A percentile compares a stretch with the other conserved stretches of the same genome.
phyloP scores from a whole-genome alignment of 2,329 filamentous ascomycete species.

The Teratosphaeria viscida region DNA sequence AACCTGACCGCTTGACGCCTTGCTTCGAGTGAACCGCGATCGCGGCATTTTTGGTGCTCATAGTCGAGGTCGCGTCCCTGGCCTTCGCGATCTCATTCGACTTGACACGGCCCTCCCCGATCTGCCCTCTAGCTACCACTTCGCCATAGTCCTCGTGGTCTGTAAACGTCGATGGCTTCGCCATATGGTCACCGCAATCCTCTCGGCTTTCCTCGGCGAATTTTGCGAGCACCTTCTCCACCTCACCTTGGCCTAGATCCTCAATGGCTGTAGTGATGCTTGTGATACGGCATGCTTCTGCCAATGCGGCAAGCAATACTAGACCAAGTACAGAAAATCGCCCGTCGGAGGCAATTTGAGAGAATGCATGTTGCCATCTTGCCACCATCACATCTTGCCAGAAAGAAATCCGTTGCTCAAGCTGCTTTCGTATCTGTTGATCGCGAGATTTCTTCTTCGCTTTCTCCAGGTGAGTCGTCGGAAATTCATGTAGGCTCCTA shows the following conservation, averaged over 20 bases:
- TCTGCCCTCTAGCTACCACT: constrained; percentile 21
- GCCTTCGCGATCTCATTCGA: not conserved
- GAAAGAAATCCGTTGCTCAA: constrained; percentile 25
- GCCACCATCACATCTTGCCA: constrained; percentile 30
- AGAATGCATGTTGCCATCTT: constrained; percentile 29
- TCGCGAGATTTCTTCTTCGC: constrained; percentile 18
- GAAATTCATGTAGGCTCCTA: constrained; percentile 12
- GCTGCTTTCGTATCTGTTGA: constrained; percentile 2
- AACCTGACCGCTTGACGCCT: not conserved
- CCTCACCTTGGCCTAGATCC: constrained; percentile 31
- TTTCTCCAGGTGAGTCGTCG: constrained; percentile 19
- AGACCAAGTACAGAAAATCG: constrained; percentile 37
- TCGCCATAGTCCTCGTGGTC: constrained; percentile 24
- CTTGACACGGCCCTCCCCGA: not conserved
- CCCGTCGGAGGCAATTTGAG: constrained; percentile 35
- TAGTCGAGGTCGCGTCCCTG: not conserved
- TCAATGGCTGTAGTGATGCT: constrained; percentile 34
- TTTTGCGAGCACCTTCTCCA: constrained; percentile 31
- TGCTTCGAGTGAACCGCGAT: not conserved
- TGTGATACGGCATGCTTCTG: constrained; percentile 29
- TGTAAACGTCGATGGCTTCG: constrained; percentile 7
- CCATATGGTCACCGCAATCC: constrained; percentile 18
- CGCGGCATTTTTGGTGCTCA: not conserved
- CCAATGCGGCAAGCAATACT: constrained; percentile 32
- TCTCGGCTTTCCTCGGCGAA: constrained; percentile 32